Evolutionary conservation across 139 green algal genomes (phyloP).

Genomic region (Chlorella sorokiniana): DNA sequence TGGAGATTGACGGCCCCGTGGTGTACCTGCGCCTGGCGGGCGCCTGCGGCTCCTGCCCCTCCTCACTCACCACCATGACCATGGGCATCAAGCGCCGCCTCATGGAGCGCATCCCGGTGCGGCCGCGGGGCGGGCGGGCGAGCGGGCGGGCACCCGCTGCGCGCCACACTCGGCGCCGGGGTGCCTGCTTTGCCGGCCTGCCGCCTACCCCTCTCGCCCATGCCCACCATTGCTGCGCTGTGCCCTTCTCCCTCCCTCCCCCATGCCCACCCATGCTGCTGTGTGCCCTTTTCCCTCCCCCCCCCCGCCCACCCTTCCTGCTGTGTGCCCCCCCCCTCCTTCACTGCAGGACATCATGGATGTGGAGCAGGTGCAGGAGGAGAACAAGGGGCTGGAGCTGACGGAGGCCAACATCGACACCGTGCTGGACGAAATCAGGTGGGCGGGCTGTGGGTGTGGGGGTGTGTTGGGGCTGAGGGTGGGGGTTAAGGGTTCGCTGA

Average conservation of each 20-base stretch:
- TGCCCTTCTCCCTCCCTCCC: too few relatives aligned
- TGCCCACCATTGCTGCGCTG: too few relatives aligned
- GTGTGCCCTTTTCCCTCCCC: too few relatives aligned
- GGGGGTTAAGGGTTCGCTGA: too few relatives aligned
- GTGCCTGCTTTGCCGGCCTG: too few relatives aligned
- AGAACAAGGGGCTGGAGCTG: conserved; percentile 86
- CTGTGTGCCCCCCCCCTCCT: not conserved
- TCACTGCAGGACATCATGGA: conserved; percentile 89
- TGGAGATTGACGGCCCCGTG: conserved; percentile 95
- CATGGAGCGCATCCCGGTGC: conserved; percentile 94
- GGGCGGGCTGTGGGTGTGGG: not conserved
- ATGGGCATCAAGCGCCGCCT: conserved; percentile 98
- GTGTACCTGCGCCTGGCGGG: conserved; percentile 90
- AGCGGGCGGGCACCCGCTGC: too few relatives aligned
- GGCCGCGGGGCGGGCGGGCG: not conserved
- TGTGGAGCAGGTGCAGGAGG: conserved; percentile 95
- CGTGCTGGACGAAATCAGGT: conserved; percentile 79
- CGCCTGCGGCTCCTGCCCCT: conserved; percentile 95
- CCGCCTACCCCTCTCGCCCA: too few relatives aligned
- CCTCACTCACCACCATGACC: conserved; percentile 93
- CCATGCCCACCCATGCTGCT: too few relatives aligned
- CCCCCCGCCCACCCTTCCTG: not conserved
- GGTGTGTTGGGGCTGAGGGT: not conserved
- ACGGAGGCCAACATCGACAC: conserved; percentile 84
- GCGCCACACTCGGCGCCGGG: too few relatives aligned